Evolutionary conservation across 2,329 filamentous ascomycete species (phyloP).

Genomic region (Furcasterigmium sp.): DNA sequence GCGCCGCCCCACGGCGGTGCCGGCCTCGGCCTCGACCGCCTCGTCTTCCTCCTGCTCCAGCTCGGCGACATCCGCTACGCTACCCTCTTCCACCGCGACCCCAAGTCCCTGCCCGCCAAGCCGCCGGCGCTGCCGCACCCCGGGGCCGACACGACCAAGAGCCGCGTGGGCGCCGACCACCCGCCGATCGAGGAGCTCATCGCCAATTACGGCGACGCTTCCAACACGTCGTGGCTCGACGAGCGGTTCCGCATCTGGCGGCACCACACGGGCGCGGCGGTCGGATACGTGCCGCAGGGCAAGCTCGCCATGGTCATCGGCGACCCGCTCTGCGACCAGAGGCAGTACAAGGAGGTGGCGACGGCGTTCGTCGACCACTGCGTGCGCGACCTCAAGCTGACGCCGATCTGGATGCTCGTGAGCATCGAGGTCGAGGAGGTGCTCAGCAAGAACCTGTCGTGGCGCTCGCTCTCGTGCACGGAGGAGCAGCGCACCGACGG

Average conservation of each 20-base stretch:
- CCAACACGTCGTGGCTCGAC: conserved; percentile 91
- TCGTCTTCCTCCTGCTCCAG: conserved; percentile 80
- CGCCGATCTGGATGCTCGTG: conserved; percentile 87
- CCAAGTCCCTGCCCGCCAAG: conserved; percentile 73
- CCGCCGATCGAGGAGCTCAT: conserved; percentile 82
- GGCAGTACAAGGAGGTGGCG: conserved; percentile 71
- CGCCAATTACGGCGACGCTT: conserved; percentile 91
- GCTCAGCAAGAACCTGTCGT: conserved; percentile 73
- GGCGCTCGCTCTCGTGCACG: conserved; percentile 83
- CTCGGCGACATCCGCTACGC: conserved; percentile 87
- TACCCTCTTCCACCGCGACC: conserved; percentile 82
- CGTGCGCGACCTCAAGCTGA: conserved; percentile 62
- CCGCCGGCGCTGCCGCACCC: conserved; percentile 71
- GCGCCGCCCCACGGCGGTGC: conserved; percentile 86
- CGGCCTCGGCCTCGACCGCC: conserved; percentile 83
- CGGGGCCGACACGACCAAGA: conserved; percentile 69
- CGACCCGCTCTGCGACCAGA: conserved; percentile 76
- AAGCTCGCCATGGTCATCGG: conserved; percentile 82
- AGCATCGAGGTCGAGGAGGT: conserved; percentile 73
- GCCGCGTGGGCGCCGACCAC: conserved; percentile 44
- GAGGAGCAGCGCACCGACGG: conserved; percentile 85
- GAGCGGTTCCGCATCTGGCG: conserved; percentile 86
- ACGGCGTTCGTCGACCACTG: conserved; percentile 70
- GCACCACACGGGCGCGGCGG: conserved; percentile 70
- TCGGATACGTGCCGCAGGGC: conserved; percentile 73